Evolutionary conservation across 1,284 basidiomycete genomes (phyloP), one percentile per base, ranked within the genome.

Genomic region (Melampsora larici-populina): DNA sequence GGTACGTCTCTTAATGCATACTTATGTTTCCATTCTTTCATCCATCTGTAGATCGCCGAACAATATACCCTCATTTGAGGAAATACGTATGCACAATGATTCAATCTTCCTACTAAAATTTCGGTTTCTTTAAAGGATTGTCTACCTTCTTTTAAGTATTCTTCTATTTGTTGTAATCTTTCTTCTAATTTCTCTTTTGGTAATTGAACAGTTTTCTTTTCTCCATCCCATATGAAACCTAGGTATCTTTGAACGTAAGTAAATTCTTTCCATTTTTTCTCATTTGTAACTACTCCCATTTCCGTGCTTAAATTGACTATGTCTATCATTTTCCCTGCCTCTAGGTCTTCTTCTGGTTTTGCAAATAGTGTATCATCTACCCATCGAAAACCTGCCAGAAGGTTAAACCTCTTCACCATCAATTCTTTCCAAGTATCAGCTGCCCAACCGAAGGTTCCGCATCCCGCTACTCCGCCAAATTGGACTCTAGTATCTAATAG

Each of bases 391-490:
- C 29, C 21, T 31, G n/a, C 24, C 6, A 55, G 6, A 2, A 55
- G 3, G 5, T 55, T 55, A 24, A 55, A 24, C 15, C 24, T 55
- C 18, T 24, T 55, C 24, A 55, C 17, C 24, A 55, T 18, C 2
- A 55, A 6, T 18, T 55, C 51, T 15, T 55, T 55, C 51, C 17
- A 55, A 2, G 24, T 24, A 3, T 55, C 51, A 2, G 51, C 51
- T 15, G 24, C 51, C n/a, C 31, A 13, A 13, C 64, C 31, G 33
- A 36, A 36, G 13, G 33, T 36, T 21, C 65, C 26, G 24, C 65
- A 67, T 1, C 69, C 69, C 17, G 69, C 51, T 1, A 71, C 68
- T 1, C 66, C 66, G 3, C 66, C 46, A 31, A 68, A 68, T n/a
- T 31, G 18, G 1, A 68, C 49, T 29, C 18, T 49, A 3, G 66